Conservation (phyloP, 2,329 filamentous ascomycete species). For the Penicillium polonicum region DNA sequence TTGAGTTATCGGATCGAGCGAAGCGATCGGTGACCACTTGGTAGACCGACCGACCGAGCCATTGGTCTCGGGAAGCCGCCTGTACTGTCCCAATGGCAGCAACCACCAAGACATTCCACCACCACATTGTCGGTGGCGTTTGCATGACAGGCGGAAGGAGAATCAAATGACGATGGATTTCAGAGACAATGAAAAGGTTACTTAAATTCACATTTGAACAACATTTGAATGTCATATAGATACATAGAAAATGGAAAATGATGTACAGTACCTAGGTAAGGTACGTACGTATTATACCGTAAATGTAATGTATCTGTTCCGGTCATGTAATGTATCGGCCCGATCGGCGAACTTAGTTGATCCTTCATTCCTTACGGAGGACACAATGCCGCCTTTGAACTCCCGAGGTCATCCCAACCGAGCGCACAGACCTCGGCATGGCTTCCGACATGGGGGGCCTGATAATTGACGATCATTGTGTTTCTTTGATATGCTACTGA, state of each 20-base stretch:
- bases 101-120: slow-evolving; percentile 9
- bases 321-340: slow-evolving; percentile 1
- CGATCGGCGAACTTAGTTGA: not conserved
- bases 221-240: not conserved
- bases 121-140: slow-evolving; percentile 13
- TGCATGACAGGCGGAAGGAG: slow-evolving; percentile 1
- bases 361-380: not conserved
- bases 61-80: slow-evolving; percentile 34
- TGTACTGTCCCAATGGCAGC: slow-evolving; percentile 4
- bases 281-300: not conserved
- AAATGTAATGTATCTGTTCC: not conserved
- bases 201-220: not conserved
- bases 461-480: not conserved
- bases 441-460: not conserved
- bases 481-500: not conserved
- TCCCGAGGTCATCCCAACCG: too few species aligned
- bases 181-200: not conserved
- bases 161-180: not conserved
- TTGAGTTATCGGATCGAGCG: slow-evolving; percentile 40
- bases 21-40: slow-evolving; percentile 47
- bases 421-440: too few species aligned
- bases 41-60: slow-evolving; percentile 45
- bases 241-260: not conserved
- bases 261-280: not conserved
- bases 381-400: not conserved